Percentiles rank a stretch among this genome's conserved stretches.
Evolutionary conservation across 495 filamentous ascomycete genomes (phyloP).

Genomic region (Lasiosphaeria hispida): DNA sequence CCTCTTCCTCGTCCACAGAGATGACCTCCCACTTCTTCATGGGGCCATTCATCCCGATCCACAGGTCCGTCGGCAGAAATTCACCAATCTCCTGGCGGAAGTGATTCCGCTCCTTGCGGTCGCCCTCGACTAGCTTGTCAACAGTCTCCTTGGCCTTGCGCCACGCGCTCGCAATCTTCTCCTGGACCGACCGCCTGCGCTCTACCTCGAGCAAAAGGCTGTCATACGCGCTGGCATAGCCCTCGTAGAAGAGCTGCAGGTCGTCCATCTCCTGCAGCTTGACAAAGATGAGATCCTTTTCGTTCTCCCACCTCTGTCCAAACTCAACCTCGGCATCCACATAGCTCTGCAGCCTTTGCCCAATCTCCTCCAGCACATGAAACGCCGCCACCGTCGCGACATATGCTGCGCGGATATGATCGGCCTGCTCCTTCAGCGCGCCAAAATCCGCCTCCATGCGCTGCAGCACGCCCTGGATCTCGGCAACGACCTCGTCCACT

Average conservation of each 20-base stretch:
- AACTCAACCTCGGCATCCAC: slow-evolving; percentile 70
- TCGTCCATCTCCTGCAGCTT: slow-evolving; percentile 71
- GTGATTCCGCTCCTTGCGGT: slow-evolving; percentile 68
- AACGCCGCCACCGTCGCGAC: slow-evolving; percentile 56
- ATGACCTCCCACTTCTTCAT: slow-evolving; percentile 44
- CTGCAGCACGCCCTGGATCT: slow-evolving; percentile 71
- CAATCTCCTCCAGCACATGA: slow-evolving; percentile 64
- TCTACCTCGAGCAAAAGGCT: slow-evolving; percentile 78
- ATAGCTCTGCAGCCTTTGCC: slow-evolving; percentile 62
- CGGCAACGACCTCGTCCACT: slow-evolving; percentile 84
- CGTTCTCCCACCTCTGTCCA: slow-evolving; percentile 68
- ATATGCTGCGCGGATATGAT: slow-evolving; percentile 51
- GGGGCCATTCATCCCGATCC: slow-evolving; percentile 62
- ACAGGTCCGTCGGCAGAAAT: slow-evolving; percentile 84
- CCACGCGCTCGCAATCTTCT: slow-evolving; percentile 69
- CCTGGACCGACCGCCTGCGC: slow-evolving; percentile 65
- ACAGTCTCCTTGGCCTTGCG: slow-evolving; percentile 73
- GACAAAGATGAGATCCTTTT: slow-evolving; percentile 63
- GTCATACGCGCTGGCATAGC: slow-evolving; percentile 80
- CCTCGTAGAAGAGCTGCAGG: slow-evolving; percentile 74
- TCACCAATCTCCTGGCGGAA: slow-evolving; percentile 84
- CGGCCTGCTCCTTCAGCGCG: slow-evolving; percentile 54
- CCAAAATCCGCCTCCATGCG: slow-evolving; percentile 72
- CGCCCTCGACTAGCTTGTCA: slow-evolving; percentile 70
- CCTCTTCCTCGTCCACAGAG: slow-evolving; percentile 27